Evolutionary conservation across 2,329 filamentous ascomycete genomes (phyloP).

Genomic region (Helicocarpus griseus): DNA sequence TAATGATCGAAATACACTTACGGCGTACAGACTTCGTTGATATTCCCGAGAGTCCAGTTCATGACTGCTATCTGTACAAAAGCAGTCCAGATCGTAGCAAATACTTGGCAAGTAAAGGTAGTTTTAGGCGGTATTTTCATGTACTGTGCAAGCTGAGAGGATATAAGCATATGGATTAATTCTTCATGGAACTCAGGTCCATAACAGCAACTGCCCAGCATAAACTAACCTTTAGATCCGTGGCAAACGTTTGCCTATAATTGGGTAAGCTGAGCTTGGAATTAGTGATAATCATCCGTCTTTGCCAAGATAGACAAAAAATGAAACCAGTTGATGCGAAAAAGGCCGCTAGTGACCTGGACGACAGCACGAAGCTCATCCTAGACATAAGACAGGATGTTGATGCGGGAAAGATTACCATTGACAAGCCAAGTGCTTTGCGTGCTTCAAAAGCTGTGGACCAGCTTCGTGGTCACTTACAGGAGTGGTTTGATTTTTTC

Average conservation of each 20-base stretch:
- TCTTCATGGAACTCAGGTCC: not conserved
- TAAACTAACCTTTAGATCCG: conserved; percentile 6
- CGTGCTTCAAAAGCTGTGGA: conserved; percentile 37
- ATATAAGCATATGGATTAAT: not conserved
- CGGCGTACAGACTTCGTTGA: conserved; percentile 32
- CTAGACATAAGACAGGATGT: conserved; percentile 27
- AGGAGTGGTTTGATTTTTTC: conserved; percentile 44
- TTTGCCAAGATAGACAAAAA: conserved; percentile 42
- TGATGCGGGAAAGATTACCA: conserved; percentile 21
- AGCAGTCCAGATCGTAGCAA: conserved; percentile 37
- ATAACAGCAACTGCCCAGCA: not conserved
- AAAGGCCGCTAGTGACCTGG: conserved; percentile 34
- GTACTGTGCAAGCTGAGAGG: conserved; percentile 17
- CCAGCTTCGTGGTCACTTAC: conserved; percentile 33
- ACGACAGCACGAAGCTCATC: conserved; percentile 27
- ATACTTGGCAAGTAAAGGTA: conserved; percentile 41
- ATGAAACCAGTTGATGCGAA: conserved; percentile 37
- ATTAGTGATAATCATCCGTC: conserved; percentile 29
- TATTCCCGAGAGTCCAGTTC: conserved; percentile 37
- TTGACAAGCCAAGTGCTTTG: conserved; percentile 36
- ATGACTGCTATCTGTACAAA: conserved; percentile 38
- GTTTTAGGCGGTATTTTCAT: conserved; percentile 33
- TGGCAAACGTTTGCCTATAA: conserved; percentile 9
- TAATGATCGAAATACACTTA: conserved; percentile 12
- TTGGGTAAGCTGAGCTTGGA: not conserved